Evolutionary conservation across 2,329 filamentous ascomycete genomes (phyloP).

Genomic region (Neoascochyta sp.): DNA sequence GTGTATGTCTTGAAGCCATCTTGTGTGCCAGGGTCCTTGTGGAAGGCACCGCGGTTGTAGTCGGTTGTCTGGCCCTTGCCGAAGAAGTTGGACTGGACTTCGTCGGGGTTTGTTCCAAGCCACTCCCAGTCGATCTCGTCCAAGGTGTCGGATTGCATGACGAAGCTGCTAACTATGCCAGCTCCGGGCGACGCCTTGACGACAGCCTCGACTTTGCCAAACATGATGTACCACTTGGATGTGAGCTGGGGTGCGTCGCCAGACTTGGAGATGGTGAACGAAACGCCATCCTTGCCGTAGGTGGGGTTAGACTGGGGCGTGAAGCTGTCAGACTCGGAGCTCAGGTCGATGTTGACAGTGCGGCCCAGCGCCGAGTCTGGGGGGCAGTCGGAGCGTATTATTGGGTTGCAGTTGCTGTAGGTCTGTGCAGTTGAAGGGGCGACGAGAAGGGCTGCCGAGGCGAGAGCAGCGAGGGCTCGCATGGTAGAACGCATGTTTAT

Average conservation of each 20-base stretch:
- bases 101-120: slow-evolving; percentile 70
- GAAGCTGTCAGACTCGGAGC: slow-evolving; percentile 72
- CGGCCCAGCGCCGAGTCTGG: slow-evolving; percentile 76
- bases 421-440: slow-evolving; percentile 49
- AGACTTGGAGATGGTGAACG: slow-evolving; percentile 71
- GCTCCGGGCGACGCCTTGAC: slow-evolving; percentile 83
- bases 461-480: slow-evolving; percentile 37
- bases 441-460: slow-evolving; percentile 40
- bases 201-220: slow-evolving; percentile 80
- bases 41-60: slow-evolving; percentile 86
- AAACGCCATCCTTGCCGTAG: slow-evolving; percentile 73
- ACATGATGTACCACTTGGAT: slow-evolving; percentile 99
- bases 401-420: slow-evolving; percentile 56
- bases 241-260: slow-evolving; percentile 83
- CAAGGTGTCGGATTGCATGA: slow-evolving; percentile 84
- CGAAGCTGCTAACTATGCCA: slow-evolving; percentile 89
- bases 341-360: slow-evolving; percentile 82
- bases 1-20: slow-evolving; percentile 77
- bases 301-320: slow-evolving; percentile 64
- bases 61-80: slow-evolving; percentile 80
- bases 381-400: slow-evolving; percentile 59
- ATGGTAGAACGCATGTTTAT: slow-evolving; percentile 33
- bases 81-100: slow-evolving; percentile 98
- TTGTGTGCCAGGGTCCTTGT: slow-evolving; percentile 66
- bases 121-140: slow-evolving; percentile 99